A percentile compares a stretch with the other conserved stretches of the same genome.
Conservation (phyloP, 2,329 filamentous ascomycete genomes). For the Nakataea oryzae region DNA sequence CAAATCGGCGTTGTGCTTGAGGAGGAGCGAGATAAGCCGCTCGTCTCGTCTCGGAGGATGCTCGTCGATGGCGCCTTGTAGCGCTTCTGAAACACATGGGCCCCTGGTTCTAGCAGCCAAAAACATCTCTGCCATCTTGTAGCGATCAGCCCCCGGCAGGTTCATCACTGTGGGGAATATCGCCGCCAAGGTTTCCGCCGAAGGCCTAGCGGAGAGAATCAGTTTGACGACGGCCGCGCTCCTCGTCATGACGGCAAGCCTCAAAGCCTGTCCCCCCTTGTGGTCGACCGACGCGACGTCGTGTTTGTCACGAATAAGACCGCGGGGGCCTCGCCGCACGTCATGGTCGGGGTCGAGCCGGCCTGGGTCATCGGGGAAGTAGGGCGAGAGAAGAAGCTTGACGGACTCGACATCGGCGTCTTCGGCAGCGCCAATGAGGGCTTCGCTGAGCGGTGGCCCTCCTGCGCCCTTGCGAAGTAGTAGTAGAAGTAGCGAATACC, state of each 20-base stretch:
- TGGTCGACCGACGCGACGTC: constrained; percentile 41
- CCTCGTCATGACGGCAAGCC: constrained; percentile 33
- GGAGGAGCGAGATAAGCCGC: constrained; percentile 38
- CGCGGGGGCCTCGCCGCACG: constrained; percentile 16
- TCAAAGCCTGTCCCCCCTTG: constrained; percentile 38
- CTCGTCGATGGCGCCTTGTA: constrained; percentile 42
- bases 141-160: constrained; percentile 30
- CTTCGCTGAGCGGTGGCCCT: constrained; percentile 35
- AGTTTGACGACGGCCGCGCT: constrained; percentile 31
- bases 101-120: constrained; percentile 33
- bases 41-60: constrained; percentile 35
- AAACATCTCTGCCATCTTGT: constrained; percentile 38
- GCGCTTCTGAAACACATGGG: constrained; percentile 32
- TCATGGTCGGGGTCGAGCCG: constrained; percentile 14
- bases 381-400: constrained; percentile 37
- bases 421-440: constrained; percentile 37
- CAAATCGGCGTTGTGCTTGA: constrained; percentile 41
- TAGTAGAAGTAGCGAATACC: constrained; percentile 30
- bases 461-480: constrained; percentile 40
- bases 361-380: constrained; percentile 26
- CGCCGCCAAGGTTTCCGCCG: constrained; percentile 32
- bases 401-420: constrained; percentile 35
- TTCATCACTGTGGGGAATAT: constrained; percentile 37
- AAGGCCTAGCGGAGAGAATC: constrained; percentile 36
- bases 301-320: constrained; percentile 29